Evolutionary conservation across 2,329 filamentous ascomycete genomes (phyloP), one percentile per base, ranked within the genome.

Genomic region (Colletotrichum sansevieriae): DNA sequence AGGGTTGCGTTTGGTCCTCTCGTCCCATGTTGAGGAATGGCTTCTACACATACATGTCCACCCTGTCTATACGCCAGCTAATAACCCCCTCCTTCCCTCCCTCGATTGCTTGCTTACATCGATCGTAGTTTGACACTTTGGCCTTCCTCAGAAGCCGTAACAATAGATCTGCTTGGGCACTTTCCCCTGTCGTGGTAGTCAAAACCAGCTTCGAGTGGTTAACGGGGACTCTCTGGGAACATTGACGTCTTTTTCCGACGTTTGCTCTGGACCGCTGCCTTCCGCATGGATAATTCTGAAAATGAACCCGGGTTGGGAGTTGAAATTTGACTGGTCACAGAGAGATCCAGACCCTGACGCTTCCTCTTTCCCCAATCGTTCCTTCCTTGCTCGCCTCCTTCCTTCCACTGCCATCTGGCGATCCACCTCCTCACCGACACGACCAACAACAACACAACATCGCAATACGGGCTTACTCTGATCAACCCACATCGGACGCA

Each of bases 1-100:
- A 20, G 18, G 44, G 18, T 22, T 44, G 9, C 41, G 62, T 68
- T 65, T 65, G 54, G 55, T 55, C 41, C 55, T 62, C 55, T 29
- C 65, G 55, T 68, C 65, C 65, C 55, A 68, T 49, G 41, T 55
- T 35, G 35, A 11, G 3, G 11, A 20, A 29, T 29, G 9, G 41
- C 2, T 29, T 55, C 12, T 29, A 29, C 29, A 29, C 39, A 33
- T 46, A 52, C 47, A 46, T 60, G 12, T 37, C 29, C 25, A 25
- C 25, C 3, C 25, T 5, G 33, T 52, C 37, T 57, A 33, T 18
- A 57, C 44, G n/a, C 52, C 15, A 22, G 43, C 47, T 25, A 12
- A 35, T 22, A 51, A 12, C 49, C 57, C 63, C 33, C 41, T 41
- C 41, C n/a, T 35, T 46, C 41, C 22, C 22, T 60, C 8, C 15